phyloP scores from a whole-genome alignment of 139 green algal species.

The Tetratostichococcus sp. region DNA sequence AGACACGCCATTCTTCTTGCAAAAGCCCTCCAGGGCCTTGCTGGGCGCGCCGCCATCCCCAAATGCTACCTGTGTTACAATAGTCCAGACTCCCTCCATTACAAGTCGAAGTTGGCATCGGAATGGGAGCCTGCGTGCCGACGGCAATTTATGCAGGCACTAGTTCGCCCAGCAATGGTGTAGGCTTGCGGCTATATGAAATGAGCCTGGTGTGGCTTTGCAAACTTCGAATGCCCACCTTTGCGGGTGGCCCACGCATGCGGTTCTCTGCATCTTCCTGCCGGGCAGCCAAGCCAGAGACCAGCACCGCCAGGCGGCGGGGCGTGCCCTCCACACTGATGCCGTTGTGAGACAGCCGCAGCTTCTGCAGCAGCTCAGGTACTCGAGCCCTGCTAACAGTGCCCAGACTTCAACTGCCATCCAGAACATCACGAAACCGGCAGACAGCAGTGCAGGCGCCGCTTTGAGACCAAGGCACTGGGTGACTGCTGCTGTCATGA shows the following conservation, averaged over 20 bases:
- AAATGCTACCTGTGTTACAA: slow-evolving; percentile 49
- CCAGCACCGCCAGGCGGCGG: slow-evolving; percentile 74
- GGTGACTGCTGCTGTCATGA: too few relatives aligned
- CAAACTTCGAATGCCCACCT: slow-evolving; percentile 39
- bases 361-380: slow-evolving; percentile 63
- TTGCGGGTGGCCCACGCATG: slow-evolving; percentile 85
- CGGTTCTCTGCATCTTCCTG: slow-evolving; percentile 59
- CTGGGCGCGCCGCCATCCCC: slow-evolving; percentile 63
- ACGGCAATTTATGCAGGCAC: too few relatives aligned
- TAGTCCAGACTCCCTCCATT: too few relatives aligned
- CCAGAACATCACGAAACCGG: too few relatives aligned
- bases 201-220: too few relatives aligned
- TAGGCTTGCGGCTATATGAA: too few relatives aligned
- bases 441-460: too few relatives aligned
- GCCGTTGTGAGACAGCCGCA: slow-evolving; percentile 67
- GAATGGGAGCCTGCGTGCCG: too few relatives aligned
- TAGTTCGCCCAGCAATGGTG: too few relatives aligned
- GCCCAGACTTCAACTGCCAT: too few relatives aligned
- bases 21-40: slow-evolving; percentile 92
- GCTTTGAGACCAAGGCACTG: too few relatives aligned
- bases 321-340: slow-evolving; percentile 82
- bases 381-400: slow-evolving; percentile 49
- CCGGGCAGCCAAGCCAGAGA: slow-evolving; percentile 59
- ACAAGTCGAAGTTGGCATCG: too few relatives aligned
- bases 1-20: slow-evolving; percentile 79